Evolutionary conservation across 2,329 filamentous ascomycete genomes (phyloP), one percentile per base, ranked within the genome.

Genomic region (Xylariaceae sp.): DNA sequence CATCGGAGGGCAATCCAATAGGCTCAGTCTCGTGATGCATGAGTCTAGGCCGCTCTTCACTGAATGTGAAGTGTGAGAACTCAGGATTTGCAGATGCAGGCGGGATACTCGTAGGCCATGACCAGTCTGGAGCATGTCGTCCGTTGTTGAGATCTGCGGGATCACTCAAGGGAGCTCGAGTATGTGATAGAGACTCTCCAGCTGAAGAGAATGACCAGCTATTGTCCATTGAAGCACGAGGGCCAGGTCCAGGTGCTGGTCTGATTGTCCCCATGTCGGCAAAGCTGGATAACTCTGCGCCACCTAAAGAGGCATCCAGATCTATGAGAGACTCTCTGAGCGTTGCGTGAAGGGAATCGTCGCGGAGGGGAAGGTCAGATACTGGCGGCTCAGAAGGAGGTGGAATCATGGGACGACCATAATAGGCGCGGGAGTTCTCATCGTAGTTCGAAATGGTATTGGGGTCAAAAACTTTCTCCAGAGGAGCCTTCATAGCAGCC

Each of bases 401-500:
- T 3, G 73, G 72, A 2, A 74, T 73, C 21, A 77, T 72, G 0
- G 70, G 70, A 27, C 72, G 73, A 15, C 81, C 81, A 61, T 87
- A 87, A 62, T 86, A 85, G 33, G 75, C 75, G 24, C 81, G 75
- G 15, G 82, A 84, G 57, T 87, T 86, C 54, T 87, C 84, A 20
- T 84, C 79, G 57, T 87, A 87, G 55, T 79, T 84, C 2, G 83
- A 82, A 27, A 84, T 79, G 0, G 84, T 86, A 64, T 86, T 84
- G 4, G 83, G 83, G 53, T 87, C 84, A 63, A 87, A 87, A 0
- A 87, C 74, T 57, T 85, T 86, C 59, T 87, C 84, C 3, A 87
- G 69, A 0, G 84, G 84, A 8, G 77, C 82, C 58, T 80, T 82
- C 56, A 84, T 72, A 0, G 81, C 80, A 2, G 82, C 80, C 5